These are phyloP conservation scores for Alternaria dauci DNA, from an alignment of 2,329 filamentous ascomycete genomes.

Conservation along the genomic window DNA sequence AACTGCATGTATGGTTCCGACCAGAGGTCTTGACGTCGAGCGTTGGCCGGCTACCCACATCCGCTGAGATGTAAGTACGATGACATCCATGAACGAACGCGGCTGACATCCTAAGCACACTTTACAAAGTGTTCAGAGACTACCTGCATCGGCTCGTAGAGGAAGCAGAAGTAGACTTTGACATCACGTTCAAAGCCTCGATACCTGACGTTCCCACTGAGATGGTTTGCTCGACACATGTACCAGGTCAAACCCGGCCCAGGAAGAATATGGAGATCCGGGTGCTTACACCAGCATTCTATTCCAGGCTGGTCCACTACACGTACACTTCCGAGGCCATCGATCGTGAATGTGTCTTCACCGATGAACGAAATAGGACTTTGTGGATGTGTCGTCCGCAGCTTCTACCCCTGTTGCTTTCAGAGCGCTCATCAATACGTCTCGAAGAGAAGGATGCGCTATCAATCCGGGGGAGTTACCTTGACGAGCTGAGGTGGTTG, in stretches of 20 bases:
- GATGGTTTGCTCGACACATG: conserved; percentile 33
- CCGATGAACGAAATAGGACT: conserved; percentile 65
- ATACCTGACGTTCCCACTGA: conserved; percentile 49
- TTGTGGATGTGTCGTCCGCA: conserved; percentile 65
- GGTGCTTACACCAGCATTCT: conserved; percentile 71
- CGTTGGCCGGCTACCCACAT: conserved; percentile 63
- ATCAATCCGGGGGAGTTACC: conserved; percentile 14
- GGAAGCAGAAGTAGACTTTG: conserved; percentile 55
- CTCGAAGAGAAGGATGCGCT: conserved; percentile 31
- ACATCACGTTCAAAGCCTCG: conserved; percentile 63
- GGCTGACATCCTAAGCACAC: conserved; percentile 28
- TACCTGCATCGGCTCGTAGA: conserved; percentile 60
- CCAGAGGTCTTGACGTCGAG: conserved; percentile 68
- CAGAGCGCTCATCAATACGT: conserved; percentile 42
- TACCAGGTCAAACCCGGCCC: conserved; percentile 6
- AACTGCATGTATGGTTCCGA: conserved; percentile 70
- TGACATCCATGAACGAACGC: background rate
- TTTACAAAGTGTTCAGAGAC: conserved; percentile 52
- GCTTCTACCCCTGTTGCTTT: conserved; percentile 52
- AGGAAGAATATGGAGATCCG: conserved; percentile 62
- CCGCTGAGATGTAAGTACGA: conserved; percentile 55
- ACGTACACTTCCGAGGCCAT: conserved; percentile 68
- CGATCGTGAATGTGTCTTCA: conserved; percentile 63
- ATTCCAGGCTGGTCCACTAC: conserved; percentile 71
- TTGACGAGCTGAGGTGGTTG: conserved; percentile 48